Conservation (phyloP, 768 basidiomycete genomes). For the Leccinum subtestaceum region DNA sequence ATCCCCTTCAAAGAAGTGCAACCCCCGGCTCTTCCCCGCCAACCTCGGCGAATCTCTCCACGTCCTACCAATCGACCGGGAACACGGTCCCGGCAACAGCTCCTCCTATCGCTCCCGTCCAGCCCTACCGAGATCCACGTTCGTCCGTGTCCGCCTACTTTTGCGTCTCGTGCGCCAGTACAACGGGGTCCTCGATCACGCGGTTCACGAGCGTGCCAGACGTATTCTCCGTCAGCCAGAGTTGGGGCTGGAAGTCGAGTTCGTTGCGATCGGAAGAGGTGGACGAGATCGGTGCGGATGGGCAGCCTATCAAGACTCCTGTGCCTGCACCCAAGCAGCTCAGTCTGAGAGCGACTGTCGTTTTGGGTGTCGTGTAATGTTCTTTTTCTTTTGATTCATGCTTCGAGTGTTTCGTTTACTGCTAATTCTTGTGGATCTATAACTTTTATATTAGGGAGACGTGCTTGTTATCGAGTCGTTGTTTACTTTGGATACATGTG, state of each 20-base stretch:
- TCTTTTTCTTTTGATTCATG: not conserved
- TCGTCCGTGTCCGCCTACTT: slow-evolving; percentile 76
- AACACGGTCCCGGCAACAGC: slow-evolving; percentile 40
- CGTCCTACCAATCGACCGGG: slow-evolving; percentile 23
- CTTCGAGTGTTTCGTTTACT: slow-evolving; percentile 1
- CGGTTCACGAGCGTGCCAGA: slow-evolving; percentile 86
- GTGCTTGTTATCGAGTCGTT: not conserved
- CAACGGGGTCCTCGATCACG: slow-evolving; percentile 78
- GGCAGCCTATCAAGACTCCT: slow-evolving; percentile 30
- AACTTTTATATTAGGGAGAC: not conserved
- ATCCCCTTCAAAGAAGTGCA: slow-evolving; percentile 41
- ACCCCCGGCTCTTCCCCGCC: slow-evolving; percentile 38
- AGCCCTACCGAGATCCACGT: slow-evolving; percentile 77
- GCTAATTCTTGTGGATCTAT: not conserved
- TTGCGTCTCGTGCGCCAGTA: slow-evolving; percentile 75
- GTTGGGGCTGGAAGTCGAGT: slow-evolving; percentile 90
- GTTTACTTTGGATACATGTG: not conserved
- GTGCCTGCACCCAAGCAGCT: slow-evolving; percentile 40
- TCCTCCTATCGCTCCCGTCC: slow-evolving; percentile 47
- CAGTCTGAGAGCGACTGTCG: slow-evolving; percentile 76
- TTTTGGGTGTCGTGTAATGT: slow-evolving; percentile 66
- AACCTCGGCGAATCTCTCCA: slow-evolving; percentile 14
- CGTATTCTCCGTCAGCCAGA: slow-evolving; percentile 78
- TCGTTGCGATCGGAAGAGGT: slow-evolving; percentile 53
- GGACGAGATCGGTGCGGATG: slow-evolving; percentile 37